phyloP scores from a whole-genome alignment of 148 eudicot genomes.

The Vaccinium corymbosum region DNA sequence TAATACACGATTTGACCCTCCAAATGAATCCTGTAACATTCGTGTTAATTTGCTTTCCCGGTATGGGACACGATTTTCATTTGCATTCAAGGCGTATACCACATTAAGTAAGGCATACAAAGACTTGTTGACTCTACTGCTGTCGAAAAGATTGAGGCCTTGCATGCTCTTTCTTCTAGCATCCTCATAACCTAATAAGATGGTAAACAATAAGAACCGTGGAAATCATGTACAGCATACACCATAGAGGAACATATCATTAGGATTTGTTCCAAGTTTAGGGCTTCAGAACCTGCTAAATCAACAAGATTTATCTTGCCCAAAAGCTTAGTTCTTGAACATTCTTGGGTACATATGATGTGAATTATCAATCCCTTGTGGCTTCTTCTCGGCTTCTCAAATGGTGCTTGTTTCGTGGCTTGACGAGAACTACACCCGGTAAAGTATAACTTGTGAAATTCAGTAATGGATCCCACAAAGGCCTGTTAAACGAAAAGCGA shows the following conservation, averaged over 20 bases:
- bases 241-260: not conserved
- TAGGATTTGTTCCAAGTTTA: not conserved
- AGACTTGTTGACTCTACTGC: slow-evolving; percentile 58
- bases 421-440: slow-evolving; percentile 23
- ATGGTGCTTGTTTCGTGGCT: slow-evolving; percentile 32
- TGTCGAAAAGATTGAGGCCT: slow-evolving; percentile 41
- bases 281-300: slow-evolving; percentile 59
- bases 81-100: slow-evolving; percentile 63
- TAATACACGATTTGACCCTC: slow-evolving; percentile 49
- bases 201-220: not conserved
- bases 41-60: slow-evolving; percentile 80
- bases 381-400: slow-evolving; percentile 46
- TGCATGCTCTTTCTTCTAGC: slow-evolving; percentile 53
- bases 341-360: slow-evolving; percentile 40
- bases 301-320: slow-evolving; percentile 86
- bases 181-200: slow-evolving; percentile 70
- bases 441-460: slow-evolving; percentile 46
- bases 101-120: slow-evolving; percentile 72
- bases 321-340: slow-evolving; percentile 31
- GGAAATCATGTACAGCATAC: not conserved
- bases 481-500: slow-evolving; percentile 34
- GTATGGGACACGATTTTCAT: slow-evolving; percentile 71
- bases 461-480: slow-evolving; percentile 48
- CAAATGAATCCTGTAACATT: slow-evolving; percentile 80
- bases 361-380: slow-evolving; percentile 69